Base-by-base conservation (phyloP, 352 stramenopile genomes). In the Phytopythium ostracodes region DNA sequence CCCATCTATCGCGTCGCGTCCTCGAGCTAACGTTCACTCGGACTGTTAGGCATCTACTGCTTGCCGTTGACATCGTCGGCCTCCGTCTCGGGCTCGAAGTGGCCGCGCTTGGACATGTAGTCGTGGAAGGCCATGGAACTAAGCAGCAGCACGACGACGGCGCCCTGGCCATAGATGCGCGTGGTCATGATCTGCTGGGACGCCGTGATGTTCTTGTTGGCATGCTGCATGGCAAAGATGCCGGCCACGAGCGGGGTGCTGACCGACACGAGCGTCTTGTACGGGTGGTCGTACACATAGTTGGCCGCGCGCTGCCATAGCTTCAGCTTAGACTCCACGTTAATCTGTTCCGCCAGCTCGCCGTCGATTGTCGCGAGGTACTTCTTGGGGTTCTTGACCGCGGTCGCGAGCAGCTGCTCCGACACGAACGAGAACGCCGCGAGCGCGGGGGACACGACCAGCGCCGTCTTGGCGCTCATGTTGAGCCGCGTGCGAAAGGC, bases 181-280 rank as follows among this genome's bases (percentile, higher is more conserved):
- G 81, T 83, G 64, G 87, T 78, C 81, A 91, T 91, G 66, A 91
- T 76, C 76, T 89, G 75, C 72, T 91, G 79, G 55, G 81, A 89
- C 15, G 59, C 55, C 60, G 74, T 64, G 60, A 91, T 82, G 50
- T 70, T 71, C 63, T 59, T 75, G 70, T 91, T 89, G 42, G 71
- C 71, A 60, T 56, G 65, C 63, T 91, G 81, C 77, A 62, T 22
- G 75, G 71, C 0, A 10, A 38, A 38, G 33, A 38, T 38, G 33
- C 33, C 33, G 33, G 33, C 33, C 33, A 91, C 81, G 20, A 88
- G 68, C 36, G 81, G 81, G 56, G 76, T 65, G 56, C 78, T 79
- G n/a, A 83, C 67, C 5, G 56, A 55, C 31, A 71, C 63, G 17
- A 91, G 61, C 60, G 71, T 63, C 40, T 73, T 73, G 67, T 87